phyloP scores from a whole-genome alignment of 352 stramenopile species.

The Chrysophaeum taylorii region DNA sequence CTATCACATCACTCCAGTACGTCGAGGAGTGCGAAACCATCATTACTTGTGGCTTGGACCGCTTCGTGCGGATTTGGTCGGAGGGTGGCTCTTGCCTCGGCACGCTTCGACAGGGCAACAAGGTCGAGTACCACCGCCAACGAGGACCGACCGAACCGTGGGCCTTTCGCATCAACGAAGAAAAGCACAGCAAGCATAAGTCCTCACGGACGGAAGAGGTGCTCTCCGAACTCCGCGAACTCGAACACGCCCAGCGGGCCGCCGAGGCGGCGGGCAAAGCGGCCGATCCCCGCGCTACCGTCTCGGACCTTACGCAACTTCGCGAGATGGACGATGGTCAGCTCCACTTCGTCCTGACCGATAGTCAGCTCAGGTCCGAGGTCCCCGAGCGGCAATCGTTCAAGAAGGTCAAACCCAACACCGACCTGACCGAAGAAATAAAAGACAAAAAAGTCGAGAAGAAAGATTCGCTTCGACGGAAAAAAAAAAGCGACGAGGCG shows the following conservation, averaged over 20 bases:
- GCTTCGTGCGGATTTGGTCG: neutral
- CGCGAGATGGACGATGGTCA: neutral
- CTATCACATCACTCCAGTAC: neutral
- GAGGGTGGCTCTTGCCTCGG: neutral
- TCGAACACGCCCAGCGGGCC: neutral
- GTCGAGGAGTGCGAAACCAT: neutral
- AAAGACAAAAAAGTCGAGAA: too few relatives aligned
- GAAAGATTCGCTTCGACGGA: too few relatives aligned
- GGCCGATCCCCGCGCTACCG: neutral
- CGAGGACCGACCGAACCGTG: neutral
- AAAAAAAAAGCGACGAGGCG: too few relatives aligned
- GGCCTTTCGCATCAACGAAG: neutral
- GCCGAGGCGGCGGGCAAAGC: neutral
- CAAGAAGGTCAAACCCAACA: too few relatives aligned
- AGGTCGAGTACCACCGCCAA: too few relatives aligned
- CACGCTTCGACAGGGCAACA: neutral
- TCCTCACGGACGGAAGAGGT: neutral
- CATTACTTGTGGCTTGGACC: neutral
- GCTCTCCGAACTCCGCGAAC: neutral
- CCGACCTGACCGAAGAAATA: too few relatives aligned
- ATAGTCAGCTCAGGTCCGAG: too few relatives aligned
- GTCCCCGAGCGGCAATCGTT: too few relatives aligned
- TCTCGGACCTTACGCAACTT: neutral
- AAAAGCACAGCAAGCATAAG: too few relatives aligned
- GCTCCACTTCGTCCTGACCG: conserved; percentile 3